Evolutionary conservation across 139 green algal genomes (phyloP), one percentile per base, ranked within the genome.

Genomic region (Nannochloris sp.): DNA sequence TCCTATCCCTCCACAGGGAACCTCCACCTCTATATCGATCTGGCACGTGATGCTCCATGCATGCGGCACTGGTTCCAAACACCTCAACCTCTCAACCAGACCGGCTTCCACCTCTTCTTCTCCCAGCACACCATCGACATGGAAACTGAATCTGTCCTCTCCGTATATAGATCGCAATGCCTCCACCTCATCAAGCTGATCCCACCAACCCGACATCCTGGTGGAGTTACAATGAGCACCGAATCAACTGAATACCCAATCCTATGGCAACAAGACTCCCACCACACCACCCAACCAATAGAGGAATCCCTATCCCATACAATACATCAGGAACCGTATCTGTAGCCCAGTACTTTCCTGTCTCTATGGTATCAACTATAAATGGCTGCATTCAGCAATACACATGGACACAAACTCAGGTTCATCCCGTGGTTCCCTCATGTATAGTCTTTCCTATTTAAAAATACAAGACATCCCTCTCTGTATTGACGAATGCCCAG

Each of bases 141-240:
- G 34, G 34, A 40, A 40, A 40, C 34, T 40, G 8, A 40, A 40
- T 8, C 34, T 40, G 2, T 84, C 72, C 3, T 77, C 65, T 23
- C 63, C 80, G 21, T 72, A 79, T 4, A 88, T 87, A 15, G 79
- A 68, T 3, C 72, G 68, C 25, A 89, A 69, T 3, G 83, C 82
- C 25, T 80, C 31, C 53, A 89, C 48, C 68, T 89, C 82, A 37
- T 90, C 83, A n/a, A 87, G 24, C 63, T 86, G 72, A 57, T 72
- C 27, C 60, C 78, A 66, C 82, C 83, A 88, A 67, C 83, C 69
- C 68, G n/a, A 66, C 53, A 19, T 57, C 44, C 1, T 55, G 2
- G 18, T 43, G 3, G 50, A 60, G 62, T 18, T n/a, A 60, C 15
- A 14, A 24, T 4, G 18, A n/a, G 15, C 62, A 74, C 18, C 21